Evolutionary conservation across 2,329 filamentous ascomycete species (phyloP).

Genomic region (Penicillium fuscoglaucum): DNA sequence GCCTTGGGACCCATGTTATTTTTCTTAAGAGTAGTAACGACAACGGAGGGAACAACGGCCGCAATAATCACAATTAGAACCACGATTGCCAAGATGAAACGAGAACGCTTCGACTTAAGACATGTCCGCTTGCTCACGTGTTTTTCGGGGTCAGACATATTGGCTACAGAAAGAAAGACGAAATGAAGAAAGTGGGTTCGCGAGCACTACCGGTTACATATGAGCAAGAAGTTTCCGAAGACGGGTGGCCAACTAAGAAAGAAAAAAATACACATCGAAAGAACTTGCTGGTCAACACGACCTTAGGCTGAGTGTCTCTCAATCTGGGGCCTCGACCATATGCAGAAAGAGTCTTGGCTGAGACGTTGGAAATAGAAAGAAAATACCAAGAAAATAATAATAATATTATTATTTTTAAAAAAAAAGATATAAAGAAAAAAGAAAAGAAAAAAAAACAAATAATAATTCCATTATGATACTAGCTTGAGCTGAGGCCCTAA

Average conservation of each 20-base stretch:
- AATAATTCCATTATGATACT: constrained; percentile 10
- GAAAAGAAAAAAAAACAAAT: background rate
- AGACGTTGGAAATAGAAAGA: constrained; percentile 9
- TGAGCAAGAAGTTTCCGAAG: background rate
- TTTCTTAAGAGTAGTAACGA: constrained; percentile 38
- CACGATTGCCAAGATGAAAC: constrained; percentile 28
- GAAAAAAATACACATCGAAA: background rate
- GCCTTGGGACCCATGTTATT: constrained; percentile 41
- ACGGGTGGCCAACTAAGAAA: background rate
- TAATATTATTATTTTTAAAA: background rate
- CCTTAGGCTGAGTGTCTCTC: constrained; percentile 5
- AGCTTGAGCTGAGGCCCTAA: constrained; percentile 11
- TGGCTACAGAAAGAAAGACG: constrained; percentile 10
- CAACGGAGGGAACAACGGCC: constrained; percentile 34
- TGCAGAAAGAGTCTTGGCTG: constrained; percentile 19
- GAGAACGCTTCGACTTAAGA: constrained; percentile 33
- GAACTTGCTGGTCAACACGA: background rate
- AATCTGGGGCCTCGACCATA: constrained; percentile 21
- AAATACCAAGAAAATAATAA: background rate
- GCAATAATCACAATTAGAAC: constrained; percentile 34
- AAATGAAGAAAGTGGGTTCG: constrained; percentile 17
- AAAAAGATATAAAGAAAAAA: background rate
- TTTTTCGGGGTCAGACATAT: constrained; percentile 29
- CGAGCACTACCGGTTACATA: constrained; percentile 12
- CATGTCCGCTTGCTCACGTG: constrained; percentile 35